These are phyloP conservation scores for Apophysomyces variabilis DNA, from an alignment of 371 early-diverging fungal species.

Conservation along the genomic window DNA sequence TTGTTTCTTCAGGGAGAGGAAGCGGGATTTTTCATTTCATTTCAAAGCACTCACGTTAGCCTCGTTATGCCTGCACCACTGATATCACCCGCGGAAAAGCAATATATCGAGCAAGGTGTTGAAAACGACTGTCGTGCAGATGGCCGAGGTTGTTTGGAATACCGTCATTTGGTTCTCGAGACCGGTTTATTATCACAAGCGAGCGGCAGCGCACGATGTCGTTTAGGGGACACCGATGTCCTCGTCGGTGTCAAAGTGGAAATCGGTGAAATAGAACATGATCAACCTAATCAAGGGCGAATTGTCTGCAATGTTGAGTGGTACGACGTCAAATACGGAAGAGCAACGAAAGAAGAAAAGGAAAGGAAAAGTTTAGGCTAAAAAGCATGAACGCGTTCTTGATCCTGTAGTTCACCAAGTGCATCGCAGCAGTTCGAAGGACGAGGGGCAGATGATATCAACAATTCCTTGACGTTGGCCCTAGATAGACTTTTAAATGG, in stretches of 20 bases:
- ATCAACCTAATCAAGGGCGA: conserved; percentile 63
- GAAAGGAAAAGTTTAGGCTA: conserved; percentile 5
- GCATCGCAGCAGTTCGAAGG: conserved; percentile 84
- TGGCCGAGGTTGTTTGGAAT: conserved; percentile 81
- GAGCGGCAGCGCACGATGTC: conserved; percentile 82
- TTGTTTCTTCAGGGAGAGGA: too few relatives aligned
- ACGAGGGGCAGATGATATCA: conserved; percentile 82
- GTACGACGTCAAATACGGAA: conserved; percentile 29
- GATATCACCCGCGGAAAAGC: conserved; percentile 80
- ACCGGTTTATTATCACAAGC: conserved; percentile 88
- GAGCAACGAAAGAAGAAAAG: too few relatives aligned
- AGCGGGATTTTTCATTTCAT: too few relatives aligned
- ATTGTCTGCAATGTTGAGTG: conserved; percentile 89
- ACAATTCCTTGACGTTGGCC: conserved; percentile 80
- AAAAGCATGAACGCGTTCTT: neutral
- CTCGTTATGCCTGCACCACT: conserved; percentile 45
- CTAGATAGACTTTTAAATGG: conserved; percentile 81
- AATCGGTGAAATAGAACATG: conserved; percentile 72
- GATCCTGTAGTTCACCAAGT: conserved; percentile 66
- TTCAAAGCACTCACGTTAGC: too few relatives aligned
- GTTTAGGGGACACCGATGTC: conserved; percentile 84
- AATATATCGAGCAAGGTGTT: conserved; percentile 85
- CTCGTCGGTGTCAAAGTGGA: conserved; percentile 94
- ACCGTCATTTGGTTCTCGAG: conserved; percentile 78
- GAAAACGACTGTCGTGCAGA: conserved; percentile 84